Evolutionary conservation across 2,329 filamentous ascomycete genomes (phyloP).

Genomic region (Orbilia javanica): DNA sequence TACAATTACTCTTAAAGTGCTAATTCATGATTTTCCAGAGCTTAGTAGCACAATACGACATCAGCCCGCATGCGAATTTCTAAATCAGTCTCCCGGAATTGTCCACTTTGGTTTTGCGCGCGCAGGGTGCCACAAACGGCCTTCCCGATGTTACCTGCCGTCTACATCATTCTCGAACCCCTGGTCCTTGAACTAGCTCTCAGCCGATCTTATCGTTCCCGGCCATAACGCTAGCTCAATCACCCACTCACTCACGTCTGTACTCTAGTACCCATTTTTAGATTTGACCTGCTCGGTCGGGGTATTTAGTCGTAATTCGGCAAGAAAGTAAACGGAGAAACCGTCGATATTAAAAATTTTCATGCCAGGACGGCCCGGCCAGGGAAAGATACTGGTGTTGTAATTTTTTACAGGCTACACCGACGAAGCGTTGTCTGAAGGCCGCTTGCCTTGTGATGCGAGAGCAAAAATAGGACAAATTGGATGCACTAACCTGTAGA

Average conservation of each 20-base stretch:
- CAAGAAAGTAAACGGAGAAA: not conserved
- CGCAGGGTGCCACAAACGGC: not conserved
- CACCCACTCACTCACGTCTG: too few species aligned
- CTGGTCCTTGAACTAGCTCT: constrained; percentile 23
- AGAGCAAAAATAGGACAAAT: too few species aligned
- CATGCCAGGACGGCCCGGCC: too few species aligned
- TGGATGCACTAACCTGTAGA: too few species aligned
- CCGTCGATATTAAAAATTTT: too few species aligned
- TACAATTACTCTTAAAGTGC: too few species aligned
- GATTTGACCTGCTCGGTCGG: not conserved
- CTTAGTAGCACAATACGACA: not conserved
- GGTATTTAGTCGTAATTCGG: not conserved
- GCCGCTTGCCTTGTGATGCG: too few species aligned
- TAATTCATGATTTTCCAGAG: too few species aligned
- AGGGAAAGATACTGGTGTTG: too few species aligned
- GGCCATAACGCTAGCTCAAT: too few species aligned
- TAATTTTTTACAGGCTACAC: too few species aligned
- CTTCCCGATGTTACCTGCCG: constrained; percentile 39
- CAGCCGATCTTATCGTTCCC: constrained; percentile 11
- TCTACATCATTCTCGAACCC: constrained; percentile 42
- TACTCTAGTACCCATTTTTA: constrained; percentile 31
- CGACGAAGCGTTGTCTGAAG: too few species aligned
- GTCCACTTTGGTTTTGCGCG: constrained; percentile 9
- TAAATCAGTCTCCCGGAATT: not conserved
- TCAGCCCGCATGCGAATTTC: not conserved